Conservation (phyloP, 1,284 basidiomycete species). For the Xanthoconium separans region DNA sequence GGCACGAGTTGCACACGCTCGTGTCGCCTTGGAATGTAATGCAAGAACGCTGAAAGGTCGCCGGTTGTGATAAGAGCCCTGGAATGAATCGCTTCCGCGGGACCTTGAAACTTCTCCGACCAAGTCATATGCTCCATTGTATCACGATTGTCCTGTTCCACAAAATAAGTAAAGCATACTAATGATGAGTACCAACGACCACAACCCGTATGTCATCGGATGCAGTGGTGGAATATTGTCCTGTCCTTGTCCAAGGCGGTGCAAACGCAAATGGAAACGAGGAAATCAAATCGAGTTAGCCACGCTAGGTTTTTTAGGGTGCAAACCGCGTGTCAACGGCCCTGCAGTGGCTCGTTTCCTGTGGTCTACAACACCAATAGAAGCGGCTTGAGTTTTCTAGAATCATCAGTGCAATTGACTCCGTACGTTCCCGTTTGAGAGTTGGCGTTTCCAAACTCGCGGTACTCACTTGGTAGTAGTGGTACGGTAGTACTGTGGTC, state of each 20-base stretch:
- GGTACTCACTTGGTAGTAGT: too few relatives aligned
- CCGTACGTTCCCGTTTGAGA: too few relatives aligned
- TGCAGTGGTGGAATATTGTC: not conserved
- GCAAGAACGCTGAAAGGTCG: not conserved
- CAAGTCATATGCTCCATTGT: too few relatives aligned
- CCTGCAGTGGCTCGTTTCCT: not conserved
- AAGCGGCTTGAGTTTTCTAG: not conserved
- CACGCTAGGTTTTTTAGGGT: conserved; percentile 7
- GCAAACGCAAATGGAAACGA: not conserved
- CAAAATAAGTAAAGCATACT: too few relatives aligned
- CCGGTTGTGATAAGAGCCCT: too few relatives aligned
- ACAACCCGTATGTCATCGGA: not conserved
- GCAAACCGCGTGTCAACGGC: not conserved
- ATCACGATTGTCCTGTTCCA: too few relatives aligned
- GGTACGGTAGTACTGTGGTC: too few relatives aligned
- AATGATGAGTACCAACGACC: not conserved
- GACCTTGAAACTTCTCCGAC: not conserved
- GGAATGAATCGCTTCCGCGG: not conserved
- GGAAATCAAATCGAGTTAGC: not conserved
- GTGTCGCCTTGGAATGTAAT: conserved; percentile 1
- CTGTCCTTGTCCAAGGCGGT: too few relatives aligned
- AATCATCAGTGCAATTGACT: not conserved
- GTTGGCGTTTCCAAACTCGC: too few relatives aligned
- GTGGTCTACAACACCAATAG: not conserved
- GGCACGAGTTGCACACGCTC: not conserved